Evolutionary conservation across 1,284 basidiomycete species (phyloP).

Genomic region (Ceratobasidium sp.): DNA sequence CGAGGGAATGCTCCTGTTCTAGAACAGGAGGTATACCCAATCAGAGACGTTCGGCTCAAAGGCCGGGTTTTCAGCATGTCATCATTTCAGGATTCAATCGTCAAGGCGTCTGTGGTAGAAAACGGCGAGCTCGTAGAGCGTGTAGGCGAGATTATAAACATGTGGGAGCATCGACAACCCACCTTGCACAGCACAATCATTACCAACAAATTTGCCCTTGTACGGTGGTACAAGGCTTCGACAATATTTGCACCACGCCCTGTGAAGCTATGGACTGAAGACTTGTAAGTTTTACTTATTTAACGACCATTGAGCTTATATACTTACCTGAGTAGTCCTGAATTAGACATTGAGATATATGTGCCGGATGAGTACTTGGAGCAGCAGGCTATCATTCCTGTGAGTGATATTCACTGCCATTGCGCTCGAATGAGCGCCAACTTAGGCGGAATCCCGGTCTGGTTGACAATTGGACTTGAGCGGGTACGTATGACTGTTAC

Average conservation of each 20-base stretch:
- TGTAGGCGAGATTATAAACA: slow-evolving; percentile 1
- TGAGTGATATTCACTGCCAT: slow-evolving; percentile 9
- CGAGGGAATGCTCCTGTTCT: background rate
- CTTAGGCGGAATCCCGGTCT: background rate
- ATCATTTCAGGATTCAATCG: background rate
- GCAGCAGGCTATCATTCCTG: background rate
- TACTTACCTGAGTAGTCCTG: background rate
- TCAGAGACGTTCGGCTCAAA: background rate
- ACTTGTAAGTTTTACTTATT: background rate
- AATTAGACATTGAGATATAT: background rate
- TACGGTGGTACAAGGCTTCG: background rate
- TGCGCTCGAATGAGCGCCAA: slow-evolving; percentile 7
- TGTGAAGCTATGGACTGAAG: background rate
- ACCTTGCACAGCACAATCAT: too few species aligned
- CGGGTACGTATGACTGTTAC: background rate
- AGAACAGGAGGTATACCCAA: background rate
- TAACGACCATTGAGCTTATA: too few species aligned
- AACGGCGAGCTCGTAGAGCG: background rate
- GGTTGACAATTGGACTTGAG: slow-evolving; percentile 11
- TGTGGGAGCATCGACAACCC: background rate
- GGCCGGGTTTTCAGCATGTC: slow-evolving; percentile 8
- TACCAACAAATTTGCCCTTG: background rate
- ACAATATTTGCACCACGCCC: background rate
- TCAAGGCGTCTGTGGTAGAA: background rate
- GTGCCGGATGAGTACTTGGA: background rate